Evolutionary conservation across 2,329 filamentous ascomycete species (phyloP).

Genomic region (Hypoxylon sp.): DNA sequence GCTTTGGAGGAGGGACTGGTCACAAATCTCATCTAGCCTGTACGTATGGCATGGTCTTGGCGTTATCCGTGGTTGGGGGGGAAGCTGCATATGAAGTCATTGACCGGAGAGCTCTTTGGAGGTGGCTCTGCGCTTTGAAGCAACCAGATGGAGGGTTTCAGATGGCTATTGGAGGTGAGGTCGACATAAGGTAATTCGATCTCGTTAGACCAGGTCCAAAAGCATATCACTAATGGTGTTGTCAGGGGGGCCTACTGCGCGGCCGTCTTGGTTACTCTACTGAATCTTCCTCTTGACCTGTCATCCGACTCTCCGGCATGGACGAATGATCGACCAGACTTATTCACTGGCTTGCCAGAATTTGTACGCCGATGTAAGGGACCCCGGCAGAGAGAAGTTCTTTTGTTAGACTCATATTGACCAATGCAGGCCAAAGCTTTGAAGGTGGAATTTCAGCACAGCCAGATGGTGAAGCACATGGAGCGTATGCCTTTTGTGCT

Average conservation of each 20-base stretch:
- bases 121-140: slow-evolving; percentile 89
- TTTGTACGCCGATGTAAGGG: slow-evolving; percentile 85
- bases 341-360: slow-evolving; percentile 81
- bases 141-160: slow-evolving; percentile 91
- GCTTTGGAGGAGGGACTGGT: slow-evolving; percentile 94
- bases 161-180: slow-evolving; percentile 88
- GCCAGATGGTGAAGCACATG: slow-evolving; percentile 92
- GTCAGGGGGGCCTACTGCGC: slow-evolving; percentile 91
- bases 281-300: slow-evolving; percentile 86
- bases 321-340: slow-evolving; percentile 72
- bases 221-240: slow-evolving; percentile 44
- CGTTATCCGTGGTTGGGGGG: slow-evolving; percentile 83
- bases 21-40: slow-evolving; percentile 91
- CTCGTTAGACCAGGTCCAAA: slow-evolving; percentile 30
- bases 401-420: slow-evolving; percentile 46
- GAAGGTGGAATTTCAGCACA: slow-evolving; percentile 93
- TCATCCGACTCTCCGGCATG: slow-evolving; percentile 79
- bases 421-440: slow-evolving; percentile 82
- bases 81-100: slow-evolving; percentile 80
- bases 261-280: slow-evolving; percentile 84
- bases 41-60: slow-evolving; percentile 87
- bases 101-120: slow-evolving; percentile 89
- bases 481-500: slow-evolving; percentile 96
- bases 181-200: slow-evolving; percentile 83
- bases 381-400: slow-evolving; percentile 36